Conservation (phyloP, 805 yeast genomes). For the Nematodospora valgi region DNA sequence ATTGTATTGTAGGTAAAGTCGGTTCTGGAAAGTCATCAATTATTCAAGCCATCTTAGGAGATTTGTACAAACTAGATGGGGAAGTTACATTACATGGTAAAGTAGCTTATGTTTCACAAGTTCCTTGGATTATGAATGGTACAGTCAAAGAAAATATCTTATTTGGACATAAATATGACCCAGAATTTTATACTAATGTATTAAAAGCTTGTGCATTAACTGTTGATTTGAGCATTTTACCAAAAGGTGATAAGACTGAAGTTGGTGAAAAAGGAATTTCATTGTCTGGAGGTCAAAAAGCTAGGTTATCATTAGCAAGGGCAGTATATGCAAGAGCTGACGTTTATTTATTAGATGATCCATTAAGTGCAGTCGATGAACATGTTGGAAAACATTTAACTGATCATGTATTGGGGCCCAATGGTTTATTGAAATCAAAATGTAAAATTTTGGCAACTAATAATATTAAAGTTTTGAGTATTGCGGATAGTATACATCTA, state of each 20-base stretch:
- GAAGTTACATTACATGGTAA: constrained; percentile 68
- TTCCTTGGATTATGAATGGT: constrained; percentile 97
- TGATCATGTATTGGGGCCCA: constrained; percentile 76
- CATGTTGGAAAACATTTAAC: constrained; percentile 90
- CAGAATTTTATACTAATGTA: constrained; percentile 75
- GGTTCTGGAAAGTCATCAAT: constrained; percentile 89
- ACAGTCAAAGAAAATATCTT: constrained; percentile 85
- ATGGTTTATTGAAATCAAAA: constrained; percentile 72
- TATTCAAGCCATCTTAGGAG: constrained; percentile 78
- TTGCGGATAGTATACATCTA: constrained; percentile 69
- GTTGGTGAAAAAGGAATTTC: constrained; percentile 98
- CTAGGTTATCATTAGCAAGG: constrained; percentile 89
- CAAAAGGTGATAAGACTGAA: constrained; percentile 86
- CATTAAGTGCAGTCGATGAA: constrained; percentile 94
- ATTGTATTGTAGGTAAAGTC: constrained; percentile 85
- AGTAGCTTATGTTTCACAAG: constrained; percentile 87
- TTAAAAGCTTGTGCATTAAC: constrained; percentile 84
- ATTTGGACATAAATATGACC: constrained; percentile 84
- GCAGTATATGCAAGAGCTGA: constrained; percentile 96
- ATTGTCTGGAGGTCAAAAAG: constrained; percentile 96
- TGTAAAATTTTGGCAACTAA: constrained; percentile 83
- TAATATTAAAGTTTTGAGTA: constrained; percentile 74
- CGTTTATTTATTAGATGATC: constrained; percentile 85
- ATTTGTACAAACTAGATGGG: constrained; percentile 73
- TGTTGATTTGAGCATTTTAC: constrained; percentile 72